Conservation (phyloP, 495 filamentous ascomycete species). For the Aspergillus kassunensis region DNA sequence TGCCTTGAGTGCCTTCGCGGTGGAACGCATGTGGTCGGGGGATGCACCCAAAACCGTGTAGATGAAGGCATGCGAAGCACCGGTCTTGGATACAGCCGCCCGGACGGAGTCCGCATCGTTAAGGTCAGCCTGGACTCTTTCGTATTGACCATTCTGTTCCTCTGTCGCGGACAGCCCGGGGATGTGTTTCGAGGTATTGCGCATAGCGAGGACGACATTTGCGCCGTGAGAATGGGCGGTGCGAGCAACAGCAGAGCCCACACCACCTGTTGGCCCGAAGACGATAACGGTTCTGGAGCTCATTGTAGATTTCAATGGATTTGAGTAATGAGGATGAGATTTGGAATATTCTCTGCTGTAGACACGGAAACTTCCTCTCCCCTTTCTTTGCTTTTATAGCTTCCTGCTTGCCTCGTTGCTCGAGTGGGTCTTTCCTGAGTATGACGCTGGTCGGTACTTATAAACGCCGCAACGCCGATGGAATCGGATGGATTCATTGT, state of each 20-base stretch:
- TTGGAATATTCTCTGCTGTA: too few species aligned
- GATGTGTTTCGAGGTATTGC: constrained; percentile 17
- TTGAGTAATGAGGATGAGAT: neutral
- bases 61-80: constrained; percentile 30
- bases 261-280: constrained; percentile 27
- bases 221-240: constrained; percentile 32
- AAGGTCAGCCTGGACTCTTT: constrained; percentile 30
- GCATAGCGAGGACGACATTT: constrained; percentile 24
- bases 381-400: too few species aligned
- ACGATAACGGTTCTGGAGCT: constrained; percentile 16
- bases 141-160: constrained; percentile 14
- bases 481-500: neutral
- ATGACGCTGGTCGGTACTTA: neutral
- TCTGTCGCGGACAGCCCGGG: constrained; percentile 10
- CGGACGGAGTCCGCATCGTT: constrained; percentile 22
- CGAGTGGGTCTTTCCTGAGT: too few species aligned
- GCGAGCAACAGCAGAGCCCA: constrained; percentile 38
- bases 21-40: constrained; percentile 24
- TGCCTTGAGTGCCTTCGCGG: constrained; percentile 22
- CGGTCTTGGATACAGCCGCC: constrained; percentile 17
- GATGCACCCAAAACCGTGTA: constrained; percentile 19
- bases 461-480: neutral
- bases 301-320: neutral
- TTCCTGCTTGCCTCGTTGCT: too few species aligned
- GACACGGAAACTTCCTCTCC: too few species aligned